These are phyloP conservation scores for Alternaria sp. DNA, from an alignment of 2,329 filamentous ascomycete genomes.

Conservation along the genomic window DNA sequence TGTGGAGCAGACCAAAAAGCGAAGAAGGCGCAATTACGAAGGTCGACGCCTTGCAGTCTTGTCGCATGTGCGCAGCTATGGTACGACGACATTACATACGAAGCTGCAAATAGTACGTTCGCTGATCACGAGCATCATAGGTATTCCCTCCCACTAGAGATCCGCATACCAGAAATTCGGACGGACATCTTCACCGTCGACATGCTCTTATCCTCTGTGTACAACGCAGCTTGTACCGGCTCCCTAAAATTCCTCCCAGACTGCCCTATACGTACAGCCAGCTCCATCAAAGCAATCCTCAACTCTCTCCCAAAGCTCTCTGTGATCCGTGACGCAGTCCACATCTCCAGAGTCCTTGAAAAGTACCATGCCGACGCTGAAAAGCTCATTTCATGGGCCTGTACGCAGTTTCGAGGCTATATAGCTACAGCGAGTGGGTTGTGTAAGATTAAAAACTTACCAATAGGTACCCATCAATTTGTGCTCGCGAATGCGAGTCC, in stretches of 20 bases:
- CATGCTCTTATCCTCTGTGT: slow-evolving; percentile 37
- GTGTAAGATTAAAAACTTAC: slow-evolving; percentile 39
- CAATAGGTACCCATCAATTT: slow-evolving; percentile 43
- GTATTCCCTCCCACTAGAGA: slow-evolving; percentile 31
- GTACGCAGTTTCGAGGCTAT: slow-evolving; percentile 40
- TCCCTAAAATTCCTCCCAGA: slow-evolving; percentile 36
- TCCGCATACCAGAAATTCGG: slow-evolving; percentile 43
- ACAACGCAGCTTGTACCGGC: slow-evolving; percentile 32
- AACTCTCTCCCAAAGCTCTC: slow-evolving; percentile 37
- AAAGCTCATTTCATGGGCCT: slow-evolving; percentile 41
- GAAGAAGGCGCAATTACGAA: slow-evolving; percentile 24
- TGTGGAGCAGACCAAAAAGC: slow-evolving; percentile 32
- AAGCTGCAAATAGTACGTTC: not conserved
- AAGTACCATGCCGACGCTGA: slow-evolving; percentile 32
- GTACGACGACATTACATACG: slow-evolving; percentile 3
- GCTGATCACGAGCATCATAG: not conserved
- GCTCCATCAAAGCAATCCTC: slow-evolving; percentile 27
- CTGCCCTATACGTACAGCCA: slow-evolving; percentile 31
- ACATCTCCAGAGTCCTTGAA: slow-evolving; percentile 25
- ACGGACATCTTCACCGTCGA: slow-evolving; percentile 43
- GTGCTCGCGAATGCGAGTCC: slow-evolving; percentile 42
- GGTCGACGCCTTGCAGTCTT: slow-evolving; percentile 33
- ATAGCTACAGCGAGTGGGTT: slow-evolving; percentile 36
- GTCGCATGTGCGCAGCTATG: slow-evolving; percentile 32
- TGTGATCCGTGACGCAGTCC: slow-evolving; percentile 24